Percentiles rank a stretch among this genome's conserved stretches.
These are phyloP conservation scores for Populus hybrid DNA, from an alignment of 441 rosid species.

Conservation along the genomic window DNA sequence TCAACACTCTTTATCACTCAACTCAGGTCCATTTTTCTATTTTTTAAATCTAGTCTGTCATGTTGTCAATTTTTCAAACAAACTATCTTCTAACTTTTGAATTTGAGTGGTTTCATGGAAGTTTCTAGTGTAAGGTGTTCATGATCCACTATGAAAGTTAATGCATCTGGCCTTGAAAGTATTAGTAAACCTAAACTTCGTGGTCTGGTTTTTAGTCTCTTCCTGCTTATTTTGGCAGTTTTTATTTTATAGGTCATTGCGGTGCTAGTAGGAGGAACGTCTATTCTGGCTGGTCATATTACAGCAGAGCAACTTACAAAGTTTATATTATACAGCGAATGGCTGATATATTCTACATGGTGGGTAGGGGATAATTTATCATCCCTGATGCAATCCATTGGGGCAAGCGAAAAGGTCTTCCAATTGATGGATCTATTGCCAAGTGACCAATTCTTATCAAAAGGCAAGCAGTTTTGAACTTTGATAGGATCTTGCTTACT, in stretches of 20 bases:
- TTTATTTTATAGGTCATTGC: conserved; percentile 63
- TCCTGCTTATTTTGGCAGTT: conserved; percentile 15
- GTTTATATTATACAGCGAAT: conserved; percentile 89
- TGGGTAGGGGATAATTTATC: conserved; percentile 95
- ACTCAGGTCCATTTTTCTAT: conserved; percentile 59
- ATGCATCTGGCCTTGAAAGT: neutral
- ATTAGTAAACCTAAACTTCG: neutral
- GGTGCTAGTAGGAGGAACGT: conserved; percentile 85
- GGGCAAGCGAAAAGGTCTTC: conserved; percentile 98
- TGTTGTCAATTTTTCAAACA: neutral
- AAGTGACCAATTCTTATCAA: conserved; percentile 65
- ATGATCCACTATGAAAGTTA: neutral
- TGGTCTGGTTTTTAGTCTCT: neutral
- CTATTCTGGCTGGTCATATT: conserved; percentile 75
- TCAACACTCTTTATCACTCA: conserved; percentile 87
- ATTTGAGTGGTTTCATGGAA: neutral
- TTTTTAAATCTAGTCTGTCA: neutral
- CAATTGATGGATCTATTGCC: conserved; percentile 91
- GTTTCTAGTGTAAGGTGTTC: neutral
- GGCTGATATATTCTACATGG: conserved; percentile 97
- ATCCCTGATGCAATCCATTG: conserved; percentile 89
- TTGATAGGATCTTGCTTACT: conserved; percentile 4
- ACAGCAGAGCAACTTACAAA: conserved; percentile 94
- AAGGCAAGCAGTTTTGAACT: conserved; percentile 52
- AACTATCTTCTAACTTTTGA: conserved; percentile 5